Evolutionary conservation across 805 yeast species (phyloP).

Genomic region (Pichia cephalocereana): DNA sequence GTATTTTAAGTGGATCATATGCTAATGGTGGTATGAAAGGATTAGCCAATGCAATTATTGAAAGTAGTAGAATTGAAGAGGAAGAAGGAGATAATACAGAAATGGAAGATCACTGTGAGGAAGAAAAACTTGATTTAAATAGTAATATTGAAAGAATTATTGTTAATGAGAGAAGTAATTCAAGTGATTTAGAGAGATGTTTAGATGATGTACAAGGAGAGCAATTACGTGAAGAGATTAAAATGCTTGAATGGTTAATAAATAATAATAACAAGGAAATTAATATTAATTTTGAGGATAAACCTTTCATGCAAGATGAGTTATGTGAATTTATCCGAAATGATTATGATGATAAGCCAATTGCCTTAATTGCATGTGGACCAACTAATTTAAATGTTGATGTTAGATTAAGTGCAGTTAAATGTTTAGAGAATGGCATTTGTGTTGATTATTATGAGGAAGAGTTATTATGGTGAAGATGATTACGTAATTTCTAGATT

Average conservation of each 20-base stretch:
- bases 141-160: background rate
- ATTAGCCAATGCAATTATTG: background rate
- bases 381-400: conserved; percentile 26
- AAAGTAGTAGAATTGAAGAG: background rate
- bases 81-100: background rate
- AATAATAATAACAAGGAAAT: conserved; percentile 13
- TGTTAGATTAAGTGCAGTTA: conserved; percentile 25
- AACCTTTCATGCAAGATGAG: conserved; percentile 18
- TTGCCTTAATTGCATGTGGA: conserved; percentile 30
- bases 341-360: conserved; percentile 13
- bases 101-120: background rate
- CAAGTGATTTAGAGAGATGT: background rate
- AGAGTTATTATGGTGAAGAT: conserved; percentile 27
- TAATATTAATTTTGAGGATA: conserved; percentile 17
- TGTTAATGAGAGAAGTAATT: background rate
- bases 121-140: background rate
- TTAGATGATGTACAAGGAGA: background rate
- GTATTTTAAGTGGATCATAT: background rate
- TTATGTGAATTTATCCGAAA: conserved; percentile 11
- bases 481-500: too few relatives aligned
- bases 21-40: background rate
- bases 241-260: conserved; percentile 13
- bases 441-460: conserved; percentile 31
- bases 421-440: conserved; percentile 18
- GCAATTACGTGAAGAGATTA: conserved; percentile 1